Base-by-base conservation (phyloP, 2,329 filamentous ascomycete species). In the Stromatinia cepivora region DNA sequence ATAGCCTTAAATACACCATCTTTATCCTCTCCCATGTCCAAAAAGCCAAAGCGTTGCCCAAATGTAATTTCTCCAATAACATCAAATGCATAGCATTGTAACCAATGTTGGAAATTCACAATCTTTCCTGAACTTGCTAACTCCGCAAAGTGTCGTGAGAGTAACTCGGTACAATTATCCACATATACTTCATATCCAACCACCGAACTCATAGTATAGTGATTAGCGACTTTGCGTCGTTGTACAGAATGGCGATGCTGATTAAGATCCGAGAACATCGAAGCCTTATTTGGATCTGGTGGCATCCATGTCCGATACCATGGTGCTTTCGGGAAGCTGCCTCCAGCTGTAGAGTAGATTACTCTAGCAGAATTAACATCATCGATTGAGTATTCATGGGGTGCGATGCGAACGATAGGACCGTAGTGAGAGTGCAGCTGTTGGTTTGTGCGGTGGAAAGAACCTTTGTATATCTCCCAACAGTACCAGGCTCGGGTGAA, bases 21-120 rank as follows among this genome's bases (percentile, higher is more conserved):
- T 0, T 83, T 79, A 62, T 86, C 84, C 3, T 81, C 76, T 0
- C 83, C 84, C 10, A 72, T 67, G 34, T 85, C 81, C 0, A 86
- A 76, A 67, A 85, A 84, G 0, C 83, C 84, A 72, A 81, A 79
- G 0, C 76, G 73, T 4, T 74, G 75, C 17, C 75, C 80, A 52
- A 81, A 81, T 0, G 82, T 85, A 25, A 87, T 83, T 50, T 82
- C 79, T 0, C 83, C 84, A 42, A 87, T 85, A 1, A 86, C 83
- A 63, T 86, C 82, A 54, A 84, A 84, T 0, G 82, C 82, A 67
- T 81, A 85, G 71, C 78, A 84, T 70, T 84, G 82, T 39, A 84
- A 75, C 80, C 81, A 83, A 61, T 81, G 77, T 5, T 74, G 73
- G 53, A 84, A 71, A 70, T 86, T 79, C 4, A 85, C 72, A 0